phyloP scores from a whole-genome alignment of 257 asterid species.

The Vinca minor region DNA sequence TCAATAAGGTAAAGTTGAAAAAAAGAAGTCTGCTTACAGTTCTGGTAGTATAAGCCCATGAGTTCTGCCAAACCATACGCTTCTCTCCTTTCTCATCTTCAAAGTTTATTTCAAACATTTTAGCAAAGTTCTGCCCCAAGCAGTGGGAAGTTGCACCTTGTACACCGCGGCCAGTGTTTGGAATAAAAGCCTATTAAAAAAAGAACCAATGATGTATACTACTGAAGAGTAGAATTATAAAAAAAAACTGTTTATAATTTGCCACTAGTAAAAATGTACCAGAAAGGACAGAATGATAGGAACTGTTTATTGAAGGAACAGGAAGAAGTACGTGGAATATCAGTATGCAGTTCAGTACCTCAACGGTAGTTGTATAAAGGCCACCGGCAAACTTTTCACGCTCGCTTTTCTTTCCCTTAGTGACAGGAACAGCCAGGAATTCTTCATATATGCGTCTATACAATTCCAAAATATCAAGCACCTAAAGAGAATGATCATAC shows the following conservation, averaged over 20 bases:
- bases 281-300: neutral
- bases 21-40: constrained; percentile 38
- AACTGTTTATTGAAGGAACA: neutral
- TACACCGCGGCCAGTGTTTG: constrained; percentile 91
- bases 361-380: constrained; percentile 85
- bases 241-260: neutral
- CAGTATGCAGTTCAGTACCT: constrained; percentile 31
- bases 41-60: constrained; percentile 95
- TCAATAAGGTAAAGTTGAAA: too few relatives aligned
- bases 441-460: constrained; percentile 88
- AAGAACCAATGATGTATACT: constrained; percentile 9
- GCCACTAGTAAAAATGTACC: too few relatives aligned
- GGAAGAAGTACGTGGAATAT: neutral
- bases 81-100: constrained; percentile 93
- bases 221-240: constrained; percentile 2
- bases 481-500: constrained; percentile 29
- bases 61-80: constrained; percentile 95
- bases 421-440: constrained; percentile 79
- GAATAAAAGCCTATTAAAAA: constrained; percentile 68
- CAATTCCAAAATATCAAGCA: constrained; percentile 70
- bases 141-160: constrained; percentile 99
- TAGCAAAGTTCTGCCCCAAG: constrained; percentile 89
- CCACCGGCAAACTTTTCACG: constrained; percentile 97
- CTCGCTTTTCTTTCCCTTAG: constrained; percentile 83
- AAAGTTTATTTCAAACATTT: constrained; percentile 81